These are phyloP conservation scores for Tolypocladium guangdongense DNA, from an alignment of 2,329 filamentous ascomycete species.

Conservation along the genomic window DNA sequence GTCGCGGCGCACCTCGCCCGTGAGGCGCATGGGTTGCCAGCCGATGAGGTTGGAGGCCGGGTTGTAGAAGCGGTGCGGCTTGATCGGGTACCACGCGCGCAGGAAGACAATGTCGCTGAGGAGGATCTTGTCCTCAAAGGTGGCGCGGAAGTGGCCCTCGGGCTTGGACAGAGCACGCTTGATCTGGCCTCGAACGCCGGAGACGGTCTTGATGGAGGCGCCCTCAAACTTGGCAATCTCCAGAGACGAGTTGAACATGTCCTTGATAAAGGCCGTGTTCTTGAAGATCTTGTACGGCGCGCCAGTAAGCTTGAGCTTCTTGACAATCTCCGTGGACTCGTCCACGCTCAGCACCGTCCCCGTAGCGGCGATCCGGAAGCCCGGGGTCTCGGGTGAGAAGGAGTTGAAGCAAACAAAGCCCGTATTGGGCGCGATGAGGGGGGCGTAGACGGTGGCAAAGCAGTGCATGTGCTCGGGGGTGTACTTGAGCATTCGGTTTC, in stretches of 20 bases:
- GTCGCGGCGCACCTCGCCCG: conserved; percentile 77
- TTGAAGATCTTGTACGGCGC: conserved; percentile 97
- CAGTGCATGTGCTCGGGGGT: conserved; percentile 99
- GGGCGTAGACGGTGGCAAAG: conserved; percentile 90
- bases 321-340: conserved; percentile 93
- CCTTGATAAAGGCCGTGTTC: conserved; percentile 96
- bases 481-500: conserved; percentile 98
- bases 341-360: conserved; percentile 91
- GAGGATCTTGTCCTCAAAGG: conserved; percentile 96
- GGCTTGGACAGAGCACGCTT: conserved; percentile 89
- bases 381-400: conserved; percentile 71
- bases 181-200: conserved; percentile 91
- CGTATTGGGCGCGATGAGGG: conserved; percentile 88
- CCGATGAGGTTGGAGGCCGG: conserved; percentile 86
- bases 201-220: conserved; percentile 89
- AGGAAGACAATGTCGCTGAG: conserved; percentile 96
- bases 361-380: conserved; percentile 89
- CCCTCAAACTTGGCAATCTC: conserved; percentile 99
- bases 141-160: conserved; percentile 91
- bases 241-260: conserved; percentile 90
- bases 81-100: conserved; percentile 92
- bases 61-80: conserved; percentile 94
- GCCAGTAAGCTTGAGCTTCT: conserved; percentile 96
- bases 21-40: conserved; percentile 90
- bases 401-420: conserved; percentile 91